These are phyloP conservation scores for Rhizophora mangle DNA, from an alignment of 345 rosid species.

Conservation along the genomic window DNA sequence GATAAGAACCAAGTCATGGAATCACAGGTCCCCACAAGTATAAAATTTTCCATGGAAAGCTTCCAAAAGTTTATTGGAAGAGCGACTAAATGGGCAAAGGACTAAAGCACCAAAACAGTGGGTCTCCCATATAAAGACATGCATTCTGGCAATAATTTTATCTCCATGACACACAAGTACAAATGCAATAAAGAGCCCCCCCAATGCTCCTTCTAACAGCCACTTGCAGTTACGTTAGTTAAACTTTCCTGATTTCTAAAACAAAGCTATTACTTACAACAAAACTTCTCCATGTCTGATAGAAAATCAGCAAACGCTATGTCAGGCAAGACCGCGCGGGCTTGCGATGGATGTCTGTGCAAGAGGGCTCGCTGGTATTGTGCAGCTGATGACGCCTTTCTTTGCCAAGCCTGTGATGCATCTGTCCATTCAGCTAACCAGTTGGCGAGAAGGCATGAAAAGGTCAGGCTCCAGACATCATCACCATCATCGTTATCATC, in stretches of 20 bases:
- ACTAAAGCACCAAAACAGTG: conserved; percentile 1
- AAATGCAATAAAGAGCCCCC: conserved; percentile 1
- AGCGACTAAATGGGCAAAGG: not conserved
- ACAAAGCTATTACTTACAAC: too few species aligned
- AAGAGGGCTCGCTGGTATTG: conserved; percentile 60
- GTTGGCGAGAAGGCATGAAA: conserved; percentile 56
- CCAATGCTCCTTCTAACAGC: conserved; percentile 5
- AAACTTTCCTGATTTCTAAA: not conserved
- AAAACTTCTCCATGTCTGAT: conserved; percentile 9
- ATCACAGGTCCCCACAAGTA: conserved; percentile 25
- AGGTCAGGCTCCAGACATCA: conserved; percentile 44
- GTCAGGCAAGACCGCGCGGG: conserved; percentile 33
- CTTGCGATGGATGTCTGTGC: conserved; percentile 25
- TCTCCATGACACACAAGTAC: not conserved
- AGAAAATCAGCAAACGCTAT: conserved; percentile 19
- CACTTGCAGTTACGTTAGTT: not conserved
- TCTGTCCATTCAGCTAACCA: conserved; percentile 66
- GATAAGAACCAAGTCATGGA: conserved; percentile 26
- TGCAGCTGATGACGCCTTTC: conserved; percentile 62
- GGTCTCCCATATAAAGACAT: conserved; percentile 9
- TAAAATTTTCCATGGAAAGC: not conserved
- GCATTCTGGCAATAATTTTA: conserved; percentile 7
- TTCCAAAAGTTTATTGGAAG: conserved; percentile 1
- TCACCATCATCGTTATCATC: not conserved
- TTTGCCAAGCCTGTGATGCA: conserved; percentile 62